A percentile compares a stretch with the other conserved stretches of the same genome.
These are phyloP conservation scores for Pholiota molesta DNA, from an alignment of 768 basidiomycete species.

Conservation along the genomic window DNA sequence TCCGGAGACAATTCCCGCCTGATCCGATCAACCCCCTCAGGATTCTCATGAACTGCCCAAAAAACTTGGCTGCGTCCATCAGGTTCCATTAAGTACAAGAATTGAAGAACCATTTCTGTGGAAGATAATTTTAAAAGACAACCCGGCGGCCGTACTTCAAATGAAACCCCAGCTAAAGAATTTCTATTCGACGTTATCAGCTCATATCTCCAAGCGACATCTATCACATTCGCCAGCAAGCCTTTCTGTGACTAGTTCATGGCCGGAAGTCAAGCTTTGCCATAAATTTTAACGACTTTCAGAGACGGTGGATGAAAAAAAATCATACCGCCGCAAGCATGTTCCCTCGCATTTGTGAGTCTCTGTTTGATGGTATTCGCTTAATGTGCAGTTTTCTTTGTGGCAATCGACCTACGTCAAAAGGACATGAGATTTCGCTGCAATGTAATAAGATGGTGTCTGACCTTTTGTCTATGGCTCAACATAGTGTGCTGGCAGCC, in stretches of 20 bases:
- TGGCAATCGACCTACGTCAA: conserved; percentile 52
- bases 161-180: too few species aligned
- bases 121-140: too few species aligned
- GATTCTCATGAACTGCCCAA: too few species aligned
- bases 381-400: conserved; percentile 38
- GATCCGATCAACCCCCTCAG: not conserved
- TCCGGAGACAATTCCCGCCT: not conserved
- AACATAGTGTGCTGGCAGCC: conserved; percentile 24
- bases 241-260: conserved; percentile 13
- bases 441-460: not conserved
- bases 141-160: not conserved
- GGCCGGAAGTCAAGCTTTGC: conserved; percentile 17
- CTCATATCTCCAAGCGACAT: conserved; percentile 17
- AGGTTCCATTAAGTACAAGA: too few species aligned
- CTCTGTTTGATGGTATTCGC: conserved; percentile 24
- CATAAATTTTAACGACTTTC: not conserved
- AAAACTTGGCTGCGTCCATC: too few species aligned
- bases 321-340: conserved; percentile 14
- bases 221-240: conserved; percentile 12
- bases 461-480: conserved; percentile 24
- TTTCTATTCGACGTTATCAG: too few species aligned
- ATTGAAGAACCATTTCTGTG: too few species aligned
- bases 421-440: not conserved
- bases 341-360: conserved; percentile 7
- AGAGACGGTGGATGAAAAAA: not conserved